These are phyloP conservation scores for Castanea crenata DNA, from an alignment of 306 rosid species.

Conservation along the genomic window DNA sequence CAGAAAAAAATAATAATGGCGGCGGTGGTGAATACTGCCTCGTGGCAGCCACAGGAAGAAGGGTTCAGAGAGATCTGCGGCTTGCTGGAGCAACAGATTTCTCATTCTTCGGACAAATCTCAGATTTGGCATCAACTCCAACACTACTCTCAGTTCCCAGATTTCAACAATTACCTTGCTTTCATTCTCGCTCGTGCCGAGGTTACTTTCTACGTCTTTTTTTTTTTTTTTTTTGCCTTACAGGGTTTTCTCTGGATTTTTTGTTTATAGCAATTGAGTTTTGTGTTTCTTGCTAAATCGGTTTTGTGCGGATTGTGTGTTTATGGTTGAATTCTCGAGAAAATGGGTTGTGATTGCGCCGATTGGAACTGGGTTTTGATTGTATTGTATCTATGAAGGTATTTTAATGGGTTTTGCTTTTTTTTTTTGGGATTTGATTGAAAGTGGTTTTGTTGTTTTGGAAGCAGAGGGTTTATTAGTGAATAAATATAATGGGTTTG, in stretches of 20 bases:
- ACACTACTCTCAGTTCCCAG: slow-evolving; percentile 84
- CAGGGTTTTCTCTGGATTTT: too few relatives aligned
- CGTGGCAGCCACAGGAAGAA: slow-evolving; percentile 94
- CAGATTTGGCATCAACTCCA: slow-evolving; percentile 99
- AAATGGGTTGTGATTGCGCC: not conserved
- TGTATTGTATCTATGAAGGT: not conserved
- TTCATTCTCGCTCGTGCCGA: slow-evolving; percentile 90
- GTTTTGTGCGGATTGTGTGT: slow-evolving; percentile 1
- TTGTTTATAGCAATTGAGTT: not conserved
- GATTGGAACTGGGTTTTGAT: not conserved
- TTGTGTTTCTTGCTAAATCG: not conserved
- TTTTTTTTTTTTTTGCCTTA: not conserved
- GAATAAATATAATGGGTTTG: not conserved
- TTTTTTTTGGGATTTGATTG: not conserved
- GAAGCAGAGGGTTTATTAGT: not conserved
- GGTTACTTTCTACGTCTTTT: slow-evolving; percentile 41
- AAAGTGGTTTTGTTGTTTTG: not conserved
- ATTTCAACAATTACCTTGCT: slow-evolving; percentile 90
- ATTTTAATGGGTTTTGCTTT: not conserved
- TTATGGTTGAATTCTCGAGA: not conserved
- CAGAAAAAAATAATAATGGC: slow-evolving; percentile 18
- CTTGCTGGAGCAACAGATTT: slow-evolving; percentile 93
- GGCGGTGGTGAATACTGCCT: slow-evolving; percentile 64
- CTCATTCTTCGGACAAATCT: slow-evolving; percentile 77
- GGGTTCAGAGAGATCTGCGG: slow-evolving; percentile 96